These are phyloP conservation scores for Thraustochytrium striatum DNA, from an alignment of 352 stramenopile genomes.

Conservation along the genomic window DNA sequence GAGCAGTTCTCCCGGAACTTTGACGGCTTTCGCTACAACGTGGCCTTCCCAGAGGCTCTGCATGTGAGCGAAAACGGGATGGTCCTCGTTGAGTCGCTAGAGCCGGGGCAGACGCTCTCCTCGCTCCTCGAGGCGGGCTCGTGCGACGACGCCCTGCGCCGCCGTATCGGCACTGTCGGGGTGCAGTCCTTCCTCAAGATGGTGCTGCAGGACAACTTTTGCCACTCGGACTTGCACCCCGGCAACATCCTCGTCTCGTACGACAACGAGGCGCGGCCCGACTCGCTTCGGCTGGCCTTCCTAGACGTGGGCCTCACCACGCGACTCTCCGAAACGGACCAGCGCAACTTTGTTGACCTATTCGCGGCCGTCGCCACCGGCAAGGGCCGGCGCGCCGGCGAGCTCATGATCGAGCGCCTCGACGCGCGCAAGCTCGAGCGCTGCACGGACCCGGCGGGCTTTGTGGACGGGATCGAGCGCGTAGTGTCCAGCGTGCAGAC, in stretches of 20 bases:
- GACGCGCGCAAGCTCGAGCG: background rate
- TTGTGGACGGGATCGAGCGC: constrained; percentile 53
- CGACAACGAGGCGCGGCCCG: background rate
- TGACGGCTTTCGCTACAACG: constrained; percentile 54
- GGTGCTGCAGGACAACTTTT: constrained; percentile 85
- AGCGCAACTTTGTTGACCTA: constrained; percentile 58
- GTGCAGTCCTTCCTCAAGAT: constrained; percentile 81
- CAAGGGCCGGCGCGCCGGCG: constrained; percentile 53
- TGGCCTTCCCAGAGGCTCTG: constrained; percentile 71
- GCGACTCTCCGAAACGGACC: constrained; percentile 52
- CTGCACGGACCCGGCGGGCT: constrained; percentile 52
- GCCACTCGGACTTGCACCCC: constrained; percentile 80
- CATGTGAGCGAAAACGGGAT: constrained; percentile 68
- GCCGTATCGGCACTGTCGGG: constrained; percentile 67
- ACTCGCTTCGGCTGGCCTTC: constrained; percentile 50
- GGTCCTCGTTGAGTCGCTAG: constrained; percentile 76
- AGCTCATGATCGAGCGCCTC: constrained; percentile 57
- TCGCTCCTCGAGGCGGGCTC: constrained; percentile 57
- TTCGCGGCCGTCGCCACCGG: constrained; percentile 57
- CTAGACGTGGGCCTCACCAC: constrained; percentile 58
- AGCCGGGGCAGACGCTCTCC: constrained; percentile 67
- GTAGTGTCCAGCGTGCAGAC: constrained; percentile 52
- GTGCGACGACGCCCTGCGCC: background rate
- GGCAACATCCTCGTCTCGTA: constrained; percentile 70
- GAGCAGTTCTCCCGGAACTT: constrained; percentile 72